Percentiles rank a stretch among this genome's conserved stretches.
These are phyloP conservation scores for Anthracocystis setariae DNA, from an alignment of 1,284 basidiomycete genomes.

Conservation along the genomic window DNA sequence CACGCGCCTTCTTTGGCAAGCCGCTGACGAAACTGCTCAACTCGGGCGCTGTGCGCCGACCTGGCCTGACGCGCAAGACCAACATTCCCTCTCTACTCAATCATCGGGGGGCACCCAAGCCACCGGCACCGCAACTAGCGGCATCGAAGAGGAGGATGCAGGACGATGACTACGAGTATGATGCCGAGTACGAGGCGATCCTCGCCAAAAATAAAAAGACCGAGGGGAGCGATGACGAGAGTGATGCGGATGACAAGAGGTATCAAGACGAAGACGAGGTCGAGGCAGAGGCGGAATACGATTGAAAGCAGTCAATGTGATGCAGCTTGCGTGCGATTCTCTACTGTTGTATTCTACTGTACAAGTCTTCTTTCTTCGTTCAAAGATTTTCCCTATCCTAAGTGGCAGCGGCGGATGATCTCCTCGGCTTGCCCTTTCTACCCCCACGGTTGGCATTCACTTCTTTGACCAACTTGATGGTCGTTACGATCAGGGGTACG, in stretches of 20 bases:
- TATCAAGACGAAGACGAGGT: not conserved
- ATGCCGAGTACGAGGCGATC: conserved; percentile 40
- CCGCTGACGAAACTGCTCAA: conserved; percentile 29
- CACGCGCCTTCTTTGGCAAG: conserved; percentile 44
- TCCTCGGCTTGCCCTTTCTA: conserved; percentile 2
- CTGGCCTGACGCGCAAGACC: conserved; percentile 42
- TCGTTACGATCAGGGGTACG: conserved; percentile 81
- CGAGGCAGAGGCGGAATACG: conserved; percentile 9
- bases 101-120: conserved; percentile 34
- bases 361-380: too few species aligned
- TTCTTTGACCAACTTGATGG: conserved; percentile 68
- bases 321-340: too few species aligned
- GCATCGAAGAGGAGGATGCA: conserved; percentile 31
- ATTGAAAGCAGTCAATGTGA: too few species aligned
- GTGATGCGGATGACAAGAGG: not conserved
- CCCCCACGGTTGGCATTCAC: not conserved
- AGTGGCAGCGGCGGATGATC: too few species aligned
- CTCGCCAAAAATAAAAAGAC: conserved; percentile 27
- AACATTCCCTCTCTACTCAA: conserved; percentile 46
- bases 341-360: too few species aligned
- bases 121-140: conserved; percentile 16
- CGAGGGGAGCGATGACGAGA: conserved; percentile 4
- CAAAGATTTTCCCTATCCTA: too few species aligned
- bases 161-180: conserved; percentile 52
- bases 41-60: conserved; percentile 26